Conservation (phyloP, 176 grass and related monocot species). For the Zizania latifolia region DNA sequence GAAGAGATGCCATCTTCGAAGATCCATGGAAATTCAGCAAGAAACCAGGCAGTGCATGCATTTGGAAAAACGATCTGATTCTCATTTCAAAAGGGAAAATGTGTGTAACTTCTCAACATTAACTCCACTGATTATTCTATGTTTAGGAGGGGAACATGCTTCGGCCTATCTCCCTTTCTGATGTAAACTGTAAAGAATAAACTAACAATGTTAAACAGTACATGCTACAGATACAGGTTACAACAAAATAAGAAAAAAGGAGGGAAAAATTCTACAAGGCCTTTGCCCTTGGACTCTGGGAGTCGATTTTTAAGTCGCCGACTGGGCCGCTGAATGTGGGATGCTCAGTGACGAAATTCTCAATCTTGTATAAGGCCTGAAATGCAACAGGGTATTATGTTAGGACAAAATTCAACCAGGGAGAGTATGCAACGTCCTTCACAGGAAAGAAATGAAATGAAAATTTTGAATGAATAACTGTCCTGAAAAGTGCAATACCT, state of each 20-base stretch:
- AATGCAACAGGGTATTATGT: slow-evolving; percentile 7
- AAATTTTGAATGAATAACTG: background rate
- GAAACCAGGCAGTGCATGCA: background rate
- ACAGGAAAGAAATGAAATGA: background rate
- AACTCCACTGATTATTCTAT: background rate
- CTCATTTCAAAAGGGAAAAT: background rate
- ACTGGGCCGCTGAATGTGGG: background rate
- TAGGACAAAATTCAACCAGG: background rate
- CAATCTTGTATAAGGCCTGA: slow-evolving; percentile 52
- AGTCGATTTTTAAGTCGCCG: slow-evolving; percentile 6
- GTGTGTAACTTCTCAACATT: background rate
- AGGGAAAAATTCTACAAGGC: background rate
- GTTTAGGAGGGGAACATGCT: background rate
- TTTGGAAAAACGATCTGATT: background rate
- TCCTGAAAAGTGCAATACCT: slow-evolving; percentile 37
- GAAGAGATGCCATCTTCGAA: no score
- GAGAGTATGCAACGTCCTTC: background rate
- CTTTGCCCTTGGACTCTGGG: background rate
- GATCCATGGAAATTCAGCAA: background rate
- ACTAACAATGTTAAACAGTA: background rate
- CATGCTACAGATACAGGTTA: background rate
- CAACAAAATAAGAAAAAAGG: background rate
- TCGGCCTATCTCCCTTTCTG: background rate
- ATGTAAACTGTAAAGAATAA: slow-evolving; percentile 24
- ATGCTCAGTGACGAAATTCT: slow-evolving; percentile 12